A percentile compares a stretch with the other conserved stretches of the same genome.
Conservation (phyloP, 139 green algal genomes). For the Chlorella sp. region DNA sequence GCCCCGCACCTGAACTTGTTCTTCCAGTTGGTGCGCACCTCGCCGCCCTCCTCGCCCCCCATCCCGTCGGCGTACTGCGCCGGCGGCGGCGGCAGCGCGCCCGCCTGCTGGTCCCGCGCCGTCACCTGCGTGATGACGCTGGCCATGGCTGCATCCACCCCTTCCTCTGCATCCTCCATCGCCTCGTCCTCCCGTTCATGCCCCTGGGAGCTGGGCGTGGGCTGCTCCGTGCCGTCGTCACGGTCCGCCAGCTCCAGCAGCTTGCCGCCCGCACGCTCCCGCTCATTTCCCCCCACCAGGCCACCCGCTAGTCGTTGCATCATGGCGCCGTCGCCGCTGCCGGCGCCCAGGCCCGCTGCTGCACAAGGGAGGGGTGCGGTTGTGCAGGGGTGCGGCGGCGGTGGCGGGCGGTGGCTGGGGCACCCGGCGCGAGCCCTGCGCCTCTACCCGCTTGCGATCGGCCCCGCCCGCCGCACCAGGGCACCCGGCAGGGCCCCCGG, state of each 20-base stretch:
- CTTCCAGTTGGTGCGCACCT: constrained; percentile 41
- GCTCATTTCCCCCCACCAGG: neutral
- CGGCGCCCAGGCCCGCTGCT: neutral
- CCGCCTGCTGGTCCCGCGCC: constrained; percentile 17
- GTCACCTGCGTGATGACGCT: constrained; percentile 42
- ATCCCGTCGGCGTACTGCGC: constrained; percentile 7
- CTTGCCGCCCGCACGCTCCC: constrained; percentile 11
- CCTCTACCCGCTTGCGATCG: too few species aligned
- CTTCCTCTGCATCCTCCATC: neutral
- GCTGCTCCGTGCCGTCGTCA: neutral
- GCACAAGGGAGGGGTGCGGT: neutral
- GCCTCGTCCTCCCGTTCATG: neutral
- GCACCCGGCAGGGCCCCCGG: too few species aligned
- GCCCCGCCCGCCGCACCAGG: too few species aligned
- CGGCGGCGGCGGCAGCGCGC: neutral
- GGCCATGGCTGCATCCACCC: neutral
- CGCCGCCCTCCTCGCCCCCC: neutral
- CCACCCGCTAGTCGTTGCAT: neutral
- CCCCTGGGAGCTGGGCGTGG: neutral
- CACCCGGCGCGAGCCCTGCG: too few species aligned
- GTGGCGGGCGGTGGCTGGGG: too few species aligned
- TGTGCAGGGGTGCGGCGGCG: too few species aligned
- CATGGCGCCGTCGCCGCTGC: neutral
- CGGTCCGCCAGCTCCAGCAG: constrained; percentile 32
- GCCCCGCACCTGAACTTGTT: constrained; percentile 35